A percentile compares a stretch with the other conserved stretches of the same genome.
Conservation (phyloP, 1,139 yeast species). For the Hemisphaericaspora lyxosophila region DNA sequence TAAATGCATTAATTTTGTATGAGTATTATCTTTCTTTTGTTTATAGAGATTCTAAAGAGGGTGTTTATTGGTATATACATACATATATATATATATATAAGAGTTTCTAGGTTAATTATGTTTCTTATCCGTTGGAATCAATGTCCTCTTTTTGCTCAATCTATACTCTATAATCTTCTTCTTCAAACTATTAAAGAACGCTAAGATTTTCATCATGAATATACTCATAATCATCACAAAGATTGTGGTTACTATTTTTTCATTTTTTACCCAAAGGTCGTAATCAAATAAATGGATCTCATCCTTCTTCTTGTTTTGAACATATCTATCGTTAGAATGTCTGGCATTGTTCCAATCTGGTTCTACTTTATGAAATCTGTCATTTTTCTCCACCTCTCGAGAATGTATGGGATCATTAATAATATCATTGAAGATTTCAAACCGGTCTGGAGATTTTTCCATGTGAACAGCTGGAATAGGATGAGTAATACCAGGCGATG, state of each 20-base stretch:
- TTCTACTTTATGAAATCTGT: constrained; percentile 36
- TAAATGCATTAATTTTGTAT: neutral
- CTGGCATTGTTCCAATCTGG: constrained; percentile 32
- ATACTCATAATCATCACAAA: constrained; percentile 26
- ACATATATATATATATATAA: too few species aligned
- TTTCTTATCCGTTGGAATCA: constrained; percentile 6
- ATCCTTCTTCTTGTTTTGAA: constrained; percentile 32
- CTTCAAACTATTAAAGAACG: constrained; percentile 8
- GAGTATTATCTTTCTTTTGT: neutral
- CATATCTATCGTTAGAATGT: constrained; percentile 34
- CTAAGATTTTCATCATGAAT: constrained; percentile 14
- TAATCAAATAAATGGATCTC: constrained; percentile 39
- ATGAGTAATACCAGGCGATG: constrained; percentile 22
- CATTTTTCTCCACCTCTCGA: constrained; percentile 57
- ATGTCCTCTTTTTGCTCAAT: neutral
- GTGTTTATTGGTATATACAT: neutral
- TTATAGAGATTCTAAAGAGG: constrained; percentile 1
- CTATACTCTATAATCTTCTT: constrained; percentile 6
- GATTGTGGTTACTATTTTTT: constrained; percentile 38
- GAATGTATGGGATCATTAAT: constrained; percentile 46
- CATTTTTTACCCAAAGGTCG: constrained; percentile 42
- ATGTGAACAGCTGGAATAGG: constrained; percentile 33
- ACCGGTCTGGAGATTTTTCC: constrained; percentile 31
- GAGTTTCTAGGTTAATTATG: constrained; percentile 4
- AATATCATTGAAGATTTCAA: constrained; percentile 47